phyloP scores from a whole-genome alignment of 768 basidiomycete genomes.

The Xanthoconium stramineum region DNA sequence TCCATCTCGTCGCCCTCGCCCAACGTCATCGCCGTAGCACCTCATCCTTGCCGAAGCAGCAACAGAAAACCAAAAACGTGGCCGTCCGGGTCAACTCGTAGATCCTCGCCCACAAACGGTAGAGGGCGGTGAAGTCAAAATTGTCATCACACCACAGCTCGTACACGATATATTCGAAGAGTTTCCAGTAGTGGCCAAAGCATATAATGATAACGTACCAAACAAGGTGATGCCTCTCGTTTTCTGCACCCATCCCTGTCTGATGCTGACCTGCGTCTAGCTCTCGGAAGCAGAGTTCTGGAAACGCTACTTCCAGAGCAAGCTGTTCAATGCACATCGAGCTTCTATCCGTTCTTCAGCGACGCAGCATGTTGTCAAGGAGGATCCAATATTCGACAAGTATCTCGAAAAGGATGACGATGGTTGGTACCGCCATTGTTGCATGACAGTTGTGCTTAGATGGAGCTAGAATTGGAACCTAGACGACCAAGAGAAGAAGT shows the following conservation, averaged over 20 bases:
- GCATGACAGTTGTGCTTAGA: not conserved
- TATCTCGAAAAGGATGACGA: constrained; percentile 97
- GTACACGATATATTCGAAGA: constrained; percentile 97
- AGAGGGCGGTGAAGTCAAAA: constrained; percentile 83
- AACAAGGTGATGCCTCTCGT: constrained; percentile 51
- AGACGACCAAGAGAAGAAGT: constrained; percentile 59
- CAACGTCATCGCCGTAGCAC: constrained; percentile 43
- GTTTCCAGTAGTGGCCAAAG: constrained; percentile 91
- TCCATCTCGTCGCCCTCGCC: not conserved
- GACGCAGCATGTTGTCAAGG: constrained; percentile 79
- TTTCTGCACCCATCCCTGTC: not conserved
- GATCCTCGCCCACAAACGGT: constrained; percentile 85
- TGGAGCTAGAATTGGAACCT: constrained; percentile 67
- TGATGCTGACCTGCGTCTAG: constrained; percentile 39
- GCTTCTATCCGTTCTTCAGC: constrained; percentile 89
- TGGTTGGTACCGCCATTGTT: constrained; percentile 46
- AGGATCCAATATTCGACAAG: constrained; percentile 91
- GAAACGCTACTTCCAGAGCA: constrained; percentile 95
- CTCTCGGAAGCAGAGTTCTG: constrained; percentile 91
- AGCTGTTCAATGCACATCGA: constrained; percentile 91
- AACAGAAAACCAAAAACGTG: constrained; percentile 68
- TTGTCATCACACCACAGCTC: constrained; percentile 85
- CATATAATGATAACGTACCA: constrained; percentile 91
- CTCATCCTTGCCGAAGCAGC: constrained; percentile 74
- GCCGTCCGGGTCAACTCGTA: constrained; percentile 82